Conservation (phyloP, 2,329 filamentous ascomycete species). For the Leptographium wingfieldii region DNA sequence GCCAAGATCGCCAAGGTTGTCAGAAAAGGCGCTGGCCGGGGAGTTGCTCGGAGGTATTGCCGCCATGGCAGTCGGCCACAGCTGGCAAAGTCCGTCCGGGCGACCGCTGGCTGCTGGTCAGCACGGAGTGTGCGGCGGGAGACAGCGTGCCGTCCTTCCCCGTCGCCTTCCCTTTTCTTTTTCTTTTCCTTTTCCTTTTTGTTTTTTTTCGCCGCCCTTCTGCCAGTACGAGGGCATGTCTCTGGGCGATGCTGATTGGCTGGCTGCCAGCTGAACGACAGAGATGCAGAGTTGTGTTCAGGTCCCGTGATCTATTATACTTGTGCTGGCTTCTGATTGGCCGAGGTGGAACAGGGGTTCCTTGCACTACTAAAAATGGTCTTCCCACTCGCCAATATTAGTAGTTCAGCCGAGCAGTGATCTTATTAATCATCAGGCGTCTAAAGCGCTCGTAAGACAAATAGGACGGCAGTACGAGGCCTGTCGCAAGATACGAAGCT, state of each 20-base stretch:
- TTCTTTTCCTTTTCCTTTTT: too few relatives aligned
- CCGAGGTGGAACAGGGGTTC: background rate
- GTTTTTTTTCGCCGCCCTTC: background rate
- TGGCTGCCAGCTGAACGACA: background rate
- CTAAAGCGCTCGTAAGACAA: background rate
- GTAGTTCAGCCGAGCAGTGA: background rate
- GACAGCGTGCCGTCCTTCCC: background rate
- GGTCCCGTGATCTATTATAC: background rate
- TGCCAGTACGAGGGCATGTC: background rate
- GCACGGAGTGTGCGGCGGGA: background rate
- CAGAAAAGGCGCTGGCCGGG: background rate
- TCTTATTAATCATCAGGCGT: background rate
- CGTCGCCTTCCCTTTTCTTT: background rate
- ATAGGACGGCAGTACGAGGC: background rate
- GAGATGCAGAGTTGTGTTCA: background rate
- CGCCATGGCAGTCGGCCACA: background rate
- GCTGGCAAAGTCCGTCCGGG: background rate
- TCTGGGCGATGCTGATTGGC: slow-evolving; percentile 1
- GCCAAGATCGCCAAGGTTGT: too few relatives aligned
- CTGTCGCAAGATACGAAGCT: background rate
- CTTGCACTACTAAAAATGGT: background rate
- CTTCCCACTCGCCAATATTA: background rate
- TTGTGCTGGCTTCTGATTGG: background rate
- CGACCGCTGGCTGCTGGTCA: too few relatives aligned
- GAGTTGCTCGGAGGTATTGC: background rate